Conservation (phyloP, 768 basidiomycete species). For the Serendipita vermifera region DNA sequence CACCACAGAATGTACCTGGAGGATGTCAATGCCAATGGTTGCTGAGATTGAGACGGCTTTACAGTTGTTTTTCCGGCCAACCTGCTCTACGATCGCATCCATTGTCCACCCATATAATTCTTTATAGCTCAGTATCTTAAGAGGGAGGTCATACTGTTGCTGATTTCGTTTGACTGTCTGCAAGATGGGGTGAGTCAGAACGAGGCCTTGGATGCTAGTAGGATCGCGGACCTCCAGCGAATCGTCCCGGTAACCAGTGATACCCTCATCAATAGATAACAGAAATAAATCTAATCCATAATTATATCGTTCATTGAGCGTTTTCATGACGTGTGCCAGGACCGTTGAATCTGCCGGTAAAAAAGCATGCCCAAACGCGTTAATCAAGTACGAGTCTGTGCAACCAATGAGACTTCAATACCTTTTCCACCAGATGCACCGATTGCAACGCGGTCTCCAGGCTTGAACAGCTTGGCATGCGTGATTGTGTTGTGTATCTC, state of each 20-base stretch:
- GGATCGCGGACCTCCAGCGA: constrained; percentile 62
- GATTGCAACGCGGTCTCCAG: constrained; percentile 88
- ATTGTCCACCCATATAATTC: constrained; percentile 99
- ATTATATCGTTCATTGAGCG: constrained; percentile 82
- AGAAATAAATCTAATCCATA: constrained; percentile 87
- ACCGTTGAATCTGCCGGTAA: constrained; percentile 77
- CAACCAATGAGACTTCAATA: constrained; percentile 22
- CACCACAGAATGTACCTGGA: constrained; percentile 82
- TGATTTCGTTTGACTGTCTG: constrained; percentile 98
- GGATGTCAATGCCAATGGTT: neutral
- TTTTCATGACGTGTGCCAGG: constrained; percentile 92
- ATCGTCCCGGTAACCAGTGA: constrained; percentile 95
- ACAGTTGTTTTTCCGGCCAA: constrained; percentile 96
- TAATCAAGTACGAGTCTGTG: neutral
- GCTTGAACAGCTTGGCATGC: constrained; percentile 67
- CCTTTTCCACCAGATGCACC: constrained; percentile 99
- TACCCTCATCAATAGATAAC: constrained; percentile 96
- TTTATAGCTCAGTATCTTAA: constrained; percentile 91
- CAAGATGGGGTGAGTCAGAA: neutral
- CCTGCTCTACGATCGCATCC: constrained; percentile 89
- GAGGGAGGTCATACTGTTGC: constrained; percentile 83
- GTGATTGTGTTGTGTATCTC: constrained; percentile 95
- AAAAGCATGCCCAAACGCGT: neutral
- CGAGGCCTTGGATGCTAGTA: neutral
- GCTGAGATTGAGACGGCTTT: constrained; percentile 12